Base-by-base conservation (phyloP, 1,139 yeast genomes). In the Geotrichum carabidarum region DNA sequence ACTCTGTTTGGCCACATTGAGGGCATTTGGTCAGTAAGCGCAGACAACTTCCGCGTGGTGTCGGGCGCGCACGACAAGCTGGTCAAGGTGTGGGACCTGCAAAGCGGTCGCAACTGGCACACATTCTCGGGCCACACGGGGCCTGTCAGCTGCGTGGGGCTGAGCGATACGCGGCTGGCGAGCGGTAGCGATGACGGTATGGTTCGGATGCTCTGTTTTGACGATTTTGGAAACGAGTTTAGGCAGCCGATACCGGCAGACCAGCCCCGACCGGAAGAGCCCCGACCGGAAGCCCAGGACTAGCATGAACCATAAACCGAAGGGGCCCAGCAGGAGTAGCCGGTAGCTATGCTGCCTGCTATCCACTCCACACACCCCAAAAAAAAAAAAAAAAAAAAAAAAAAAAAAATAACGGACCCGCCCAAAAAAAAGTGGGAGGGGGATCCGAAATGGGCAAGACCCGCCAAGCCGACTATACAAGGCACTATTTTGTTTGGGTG, bases 1-100 rank as follows among this genome's bases (percentile, higher is more conserved):
- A 91, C 99, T 0, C 93, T 91, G 68, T 91, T 91, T 72, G 99
- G 99, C 7, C 99, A 93, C 66, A 89, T 91, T 54, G 98, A 93
- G 71, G 98, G 98, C 15, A 96, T 93, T 17, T 91, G 98, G 97
- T 88, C 93, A 44, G 86, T 93, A 57, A 89, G 93, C 14, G 95
- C 97, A 0, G 98, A 93, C 72, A 90, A 93, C 45, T 93, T 93
- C 76, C 78, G 99, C 62, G 86, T 93, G 47, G 86, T 91, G 17
- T 84, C 94, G 66, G 98, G 98, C 2, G 93, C 96, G 1, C 97
- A 91, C 66, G 98, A 93, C 72, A 79, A 89, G 61, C 76, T 84
- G 54, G 87, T 90, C 59, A 93, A 93, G 70, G 88, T 93, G 6
- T 93, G 98, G 98, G 99, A 93, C 68, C 74, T 93, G 60, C 97